Conservation (phyloP, 148 eudicot species). For the Salicornia ramosissima region DNA sequence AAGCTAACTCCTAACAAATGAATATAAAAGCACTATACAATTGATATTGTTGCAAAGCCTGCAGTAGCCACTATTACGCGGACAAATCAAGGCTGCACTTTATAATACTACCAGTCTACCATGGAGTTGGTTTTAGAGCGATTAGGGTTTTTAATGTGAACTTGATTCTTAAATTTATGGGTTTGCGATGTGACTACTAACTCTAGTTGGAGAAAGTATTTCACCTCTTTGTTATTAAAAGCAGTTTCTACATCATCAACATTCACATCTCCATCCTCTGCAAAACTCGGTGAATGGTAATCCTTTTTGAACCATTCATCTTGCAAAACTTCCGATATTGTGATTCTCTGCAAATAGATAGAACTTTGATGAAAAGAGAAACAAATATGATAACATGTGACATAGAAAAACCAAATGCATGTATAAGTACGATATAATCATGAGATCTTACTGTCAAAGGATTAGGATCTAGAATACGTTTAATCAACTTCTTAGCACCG, state of each 20-base stretch:
- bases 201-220: neutral
- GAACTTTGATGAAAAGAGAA: neutral
- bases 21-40: neutral
- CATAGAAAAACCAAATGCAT: neutral
- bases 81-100: neutral
- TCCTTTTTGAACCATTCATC: constrained; percentile 85
- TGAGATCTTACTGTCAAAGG: constrained; percentile 63
- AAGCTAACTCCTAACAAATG: neutral
- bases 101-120: neutral
- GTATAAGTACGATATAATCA: neutral
- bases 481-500: constrained; percentile 54
- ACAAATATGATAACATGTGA: neutral
- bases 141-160: neutral
- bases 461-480: constrained; percentile 75
- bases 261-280: constrained; percentile 57
- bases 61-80: neutral
- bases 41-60: neutral
- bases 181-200: neutral
- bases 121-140: neutral
- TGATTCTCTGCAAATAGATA: constrained; percentile 55
- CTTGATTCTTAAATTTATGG: neutral
- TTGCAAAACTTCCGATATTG: constrained; percentile 55
- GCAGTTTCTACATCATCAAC: constrained; percentile 87
- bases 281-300: constrained; percentile 64
- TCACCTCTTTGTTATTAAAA: constrained; percentile 63